Evolutionary conservation across 352 stramenopile genomes (phyloP), one percentile per base, ranked within the genome.

Genomic region (Globisporangium ultimum): DNA sequence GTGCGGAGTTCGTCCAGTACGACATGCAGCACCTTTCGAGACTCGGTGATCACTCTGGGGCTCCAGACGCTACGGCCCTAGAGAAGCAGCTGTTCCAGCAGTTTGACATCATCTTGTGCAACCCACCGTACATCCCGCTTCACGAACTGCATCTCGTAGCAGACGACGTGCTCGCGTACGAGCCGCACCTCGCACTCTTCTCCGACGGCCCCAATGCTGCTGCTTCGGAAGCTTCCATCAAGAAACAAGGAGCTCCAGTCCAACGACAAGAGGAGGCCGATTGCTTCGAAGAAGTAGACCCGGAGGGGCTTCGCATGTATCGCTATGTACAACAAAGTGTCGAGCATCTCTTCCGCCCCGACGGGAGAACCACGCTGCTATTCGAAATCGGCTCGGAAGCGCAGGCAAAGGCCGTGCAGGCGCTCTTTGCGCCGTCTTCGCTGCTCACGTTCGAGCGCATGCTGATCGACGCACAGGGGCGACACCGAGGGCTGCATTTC

Each of bases 131-230:
- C 54, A 93, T 91, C 50, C 78, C 84, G 0, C 59, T 61, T 20
- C 62, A 28, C 7, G 81, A 92, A 47, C 54, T 87, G 3, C 48
- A 71, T 42, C 71, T 89, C n/a, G 68, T 93, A 2, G 80, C 70
- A 6, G 36, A 59, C 3, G 78, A 90, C 20, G 80, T 91, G 14
- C 63, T 91, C 0, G 58, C 76, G 21, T 71, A 87, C 55, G 85
- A 94, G 50, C 85, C 85, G 0, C 85, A 94, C 28, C 47, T 80
- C 2, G 85, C 85, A 9, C 55, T 94, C 9, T 94, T 94, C 70
- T 72, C 85, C 2, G 73, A 76, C 38, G 78, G 76, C 9, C 68
- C 63, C 3, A 55, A 62, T 12, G 57, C 55, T 6, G 53, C 41
- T 6, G 53, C 41, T 11, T 41, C 53, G 4, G 46, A 0, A 14